A percentile compares a stretch with the other conserved stretches of the same genome.
phyloP scores from a whole-genome alignment of 2,329 filamentous ascomycete genomes.

The Aspergillus sergii region DNA sequence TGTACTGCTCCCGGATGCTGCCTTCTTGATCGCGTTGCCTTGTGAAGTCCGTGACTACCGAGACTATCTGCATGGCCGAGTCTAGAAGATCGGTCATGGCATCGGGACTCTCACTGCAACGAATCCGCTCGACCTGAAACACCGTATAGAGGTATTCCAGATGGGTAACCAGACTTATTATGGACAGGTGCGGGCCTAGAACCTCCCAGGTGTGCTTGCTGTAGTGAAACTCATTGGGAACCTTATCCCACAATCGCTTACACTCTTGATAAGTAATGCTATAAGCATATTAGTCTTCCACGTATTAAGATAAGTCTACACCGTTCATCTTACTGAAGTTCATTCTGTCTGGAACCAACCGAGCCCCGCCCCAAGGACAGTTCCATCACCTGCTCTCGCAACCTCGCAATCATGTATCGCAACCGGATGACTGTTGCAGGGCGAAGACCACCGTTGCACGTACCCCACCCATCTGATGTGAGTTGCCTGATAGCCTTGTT shows the following conservation, averaged over 20 bases:
- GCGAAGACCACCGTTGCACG: constrained; percentile 15
- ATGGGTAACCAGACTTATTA: constrained; percentile 21
- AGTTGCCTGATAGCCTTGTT: constrained; percentile 18
- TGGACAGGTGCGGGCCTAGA: constrained; percentile 2
- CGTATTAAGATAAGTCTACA: not conserved
- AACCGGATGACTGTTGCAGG: constrained; percentile 23
- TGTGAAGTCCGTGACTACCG: constrained; percentile 23
- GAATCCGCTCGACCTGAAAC: constrained; percentile 27
- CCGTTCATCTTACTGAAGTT: not conserved
- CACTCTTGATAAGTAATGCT: constrained; percentile 16
- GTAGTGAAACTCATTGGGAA: constrained; percentile 24
- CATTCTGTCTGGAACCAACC: not conserved
- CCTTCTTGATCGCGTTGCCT: constrained; percentile 13
- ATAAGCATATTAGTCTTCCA: not conserved
- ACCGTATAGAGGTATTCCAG: constrained; percentile 25
- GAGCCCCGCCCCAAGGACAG: constrained; percentile 19
- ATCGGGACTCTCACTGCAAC: constrained; percentile 19
- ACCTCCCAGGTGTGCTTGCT: constrained; percentile 17
- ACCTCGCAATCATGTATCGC: constrained; percentile 24
- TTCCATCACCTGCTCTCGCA: constrained; percentile 27
- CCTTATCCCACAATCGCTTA: constrained; percentile 20
- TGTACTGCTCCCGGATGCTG: constrained; percentile 16
- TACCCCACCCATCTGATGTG: constrained; percentile 24
- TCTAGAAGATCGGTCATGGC: constrained; percentile 22
- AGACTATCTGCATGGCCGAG: constrained; percentile 25